These are phyloP conservation scores for Leccinellum rugosiceps DNA, from an alignment of 768 basidiomycete species.

Conservation along the genomic window DNA sequence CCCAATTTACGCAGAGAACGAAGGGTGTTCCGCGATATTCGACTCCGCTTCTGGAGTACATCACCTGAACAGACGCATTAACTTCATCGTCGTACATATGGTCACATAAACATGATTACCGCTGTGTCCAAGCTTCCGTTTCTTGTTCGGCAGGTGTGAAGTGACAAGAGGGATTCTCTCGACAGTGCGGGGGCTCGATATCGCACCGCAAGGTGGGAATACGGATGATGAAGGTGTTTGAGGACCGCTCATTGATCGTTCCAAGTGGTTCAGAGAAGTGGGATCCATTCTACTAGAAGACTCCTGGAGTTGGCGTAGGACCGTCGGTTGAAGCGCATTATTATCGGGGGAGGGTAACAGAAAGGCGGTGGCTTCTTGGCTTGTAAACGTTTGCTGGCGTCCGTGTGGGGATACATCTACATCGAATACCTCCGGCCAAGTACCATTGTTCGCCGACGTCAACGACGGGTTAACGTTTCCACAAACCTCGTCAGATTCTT, in stretches of 20 bases:
- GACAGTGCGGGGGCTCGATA: neutral
- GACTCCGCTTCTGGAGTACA: slow-evolving; percentile 22
- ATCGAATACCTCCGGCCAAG: neutral
- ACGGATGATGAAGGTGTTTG: neutral
- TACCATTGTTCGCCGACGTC: neutral
- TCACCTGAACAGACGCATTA: slow-evolving; percentile 16
- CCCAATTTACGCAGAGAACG: slow-evolving; percentile 13
- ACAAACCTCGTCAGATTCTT: slow-evolving; percentile 8
- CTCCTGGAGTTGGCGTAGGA: slow-evolving; percentile 16
- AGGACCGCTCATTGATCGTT: slow-evolving; percentile 1
- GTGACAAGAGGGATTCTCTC: neutral
- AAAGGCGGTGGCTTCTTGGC: slow-evolving; percentile 11
- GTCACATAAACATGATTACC: slow-evolving; percentile 7
- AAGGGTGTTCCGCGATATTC: slow-evolving; percentile 13
- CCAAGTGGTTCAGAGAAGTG: neutral
- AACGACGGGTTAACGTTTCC: slow-evolving; percentile 23
- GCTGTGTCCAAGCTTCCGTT: slow-evolving; percentile 10
- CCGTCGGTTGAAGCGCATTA: slow-evolving; percentile 1
- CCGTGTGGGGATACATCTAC: neutral
- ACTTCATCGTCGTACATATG: neutral
- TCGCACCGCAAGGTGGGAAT: neutral
- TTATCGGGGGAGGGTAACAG: slow-evolving; percentile 3
- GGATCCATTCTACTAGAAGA: slow-evolving; percentile 9
- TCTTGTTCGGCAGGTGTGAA: neutral
- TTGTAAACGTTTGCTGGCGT: neutral